Percentiles rank a stretch among this genome's conserved stretches.
Evolutionary conservation across 768 basidiomycete genomes (phyloP).

Genomic region (Leccinum variicolor): DNA sequence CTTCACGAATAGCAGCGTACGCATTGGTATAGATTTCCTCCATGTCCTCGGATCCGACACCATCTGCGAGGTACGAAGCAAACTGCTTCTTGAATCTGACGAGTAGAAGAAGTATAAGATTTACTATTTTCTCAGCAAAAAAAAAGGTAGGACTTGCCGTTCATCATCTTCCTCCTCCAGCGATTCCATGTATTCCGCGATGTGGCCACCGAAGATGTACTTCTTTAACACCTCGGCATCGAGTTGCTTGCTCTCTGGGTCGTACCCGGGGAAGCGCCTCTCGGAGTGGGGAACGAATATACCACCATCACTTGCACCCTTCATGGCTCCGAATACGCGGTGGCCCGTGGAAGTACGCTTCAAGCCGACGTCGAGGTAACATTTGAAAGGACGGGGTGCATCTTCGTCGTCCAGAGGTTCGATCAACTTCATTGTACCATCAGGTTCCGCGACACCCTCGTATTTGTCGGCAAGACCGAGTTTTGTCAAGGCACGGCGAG

Average conservation of each 20-base stretch:
- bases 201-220: conserved; percentile 97
- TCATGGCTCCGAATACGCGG: conserved; percentile 97
- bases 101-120: conserved; percentile 5
- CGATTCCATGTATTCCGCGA: conserved; percentile 99
- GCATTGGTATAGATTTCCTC: conserved; percentile 94
- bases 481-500: conserved; percentile 92
- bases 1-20: conserved; percentile 93
- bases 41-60: conserved; percentile 92
- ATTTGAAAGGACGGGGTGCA: conserved; percentile 98
- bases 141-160: conserved; percentile 46
- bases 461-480: conserved; percentile 98
- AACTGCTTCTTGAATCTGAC: conserved; percentile 96
- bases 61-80: conserved; percentile 91
- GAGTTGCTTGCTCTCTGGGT: conserved; percentile 87
- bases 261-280: conserved; percentile 97
- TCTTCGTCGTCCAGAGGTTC: conserved; percentile 88
- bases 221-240: conserved; percentile 94
- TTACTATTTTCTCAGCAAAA: background rate
- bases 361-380: conserved; percentile 97
- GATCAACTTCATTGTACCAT: conserved; percentile 80
- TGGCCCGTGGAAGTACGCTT: conserved; percentile 97
- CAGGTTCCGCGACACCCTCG: conserved; percentile 88
- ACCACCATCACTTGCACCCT: conserved; percentile 97
- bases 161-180: conserved; percentile 99
- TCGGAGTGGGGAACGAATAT: conserved; percentile 97